Evolutionary conservation across 768 basidiomycete species (phyloP), one percentile per base, ranked within the genome.

Genomic region (Naganishia vishniacii): DNA sequence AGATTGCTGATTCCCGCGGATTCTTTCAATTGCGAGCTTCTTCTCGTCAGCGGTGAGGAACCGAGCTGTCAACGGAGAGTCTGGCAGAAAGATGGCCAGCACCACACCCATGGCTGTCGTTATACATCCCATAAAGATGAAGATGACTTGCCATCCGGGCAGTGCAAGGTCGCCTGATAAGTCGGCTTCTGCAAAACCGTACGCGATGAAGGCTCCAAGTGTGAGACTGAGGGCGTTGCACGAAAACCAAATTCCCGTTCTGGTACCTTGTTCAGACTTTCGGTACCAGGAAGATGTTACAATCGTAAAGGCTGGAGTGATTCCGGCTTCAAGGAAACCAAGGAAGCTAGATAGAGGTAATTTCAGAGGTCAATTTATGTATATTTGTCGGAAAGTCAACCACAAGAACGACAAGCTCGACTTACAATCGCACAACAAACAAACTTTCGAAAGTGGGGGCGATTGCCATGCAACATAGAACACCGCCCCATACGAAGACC

Each of bases 1-100:
- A 23, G 67, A 67, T 16, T 59, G 65, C 41, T 68, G 37, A 59
- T 70, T 70, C 18, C 53, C 29, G 8, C 66, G 60, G 18, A 69
- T 65, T 4, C 69, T 48, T 16, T 67, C 66, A 48, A 65, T 56
- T 8, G 56, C 56, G 31, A 59, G 18, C 44, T 46, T 45, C 58
- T 34, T 65, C 13, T 65, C 64, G 11, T 48, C 44, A 23, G 40
- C 20, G 6, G 28, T 47, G 9, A 65, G 46, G 26, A 40, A 65
- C 40, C 58, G 23, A 1, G 64, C 64, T 15, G 29, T 65, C 32
- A 59, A 20, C 28, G 64, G 64, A n/a, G 64, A 59, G 45, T 65
- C 64, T 31, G 64, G 64, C 18, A 65, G 15, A 31, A 59, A 59
- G 25, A 59, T 15, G 12, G 47, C 46, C 4, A 62, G 48, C 3